Evolutionary conservation across 495 filamentous ascomycete genomes (phyloP), one percentile per base, ranked within the genome.

Genomic region (Cladorrhinum samala): DNA sequence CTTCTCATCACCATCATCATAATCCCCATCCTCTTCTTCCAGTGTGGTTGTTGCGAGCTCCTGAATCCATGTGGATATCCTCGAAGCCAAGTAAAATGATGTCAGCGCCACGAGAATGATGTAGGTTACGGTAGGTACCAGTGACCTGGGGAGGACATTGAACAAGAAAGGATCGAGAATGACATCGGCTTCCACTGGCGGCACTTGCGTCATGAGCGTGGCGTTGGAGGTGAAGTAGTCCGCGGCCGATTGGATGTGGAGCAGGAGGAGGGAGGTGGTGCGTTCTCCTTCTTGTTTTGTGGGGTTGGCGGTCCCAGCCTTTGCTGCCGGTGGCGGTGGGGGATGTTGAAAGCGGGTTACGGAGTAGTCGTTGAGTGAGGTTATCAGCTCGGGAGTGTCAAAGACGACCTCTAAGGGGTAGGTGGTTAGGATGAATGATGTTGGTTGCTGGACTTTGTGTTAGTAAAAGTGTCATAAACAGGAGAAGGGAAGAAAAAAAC

Each of bases 151-250:
- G 54, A 92, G 74, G 6, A 87, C 59, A 68, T 89, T 88, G 57
- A 81, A 69, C 36, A 91, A 41, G 56, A 82, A 96, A 18, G 90
- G 89, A 71, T 98, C 93, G 20, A 98, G 81, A 65, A 96, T 89
- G 48, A 98, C 77, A 67, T 98, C 91, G 17, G 85, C 88, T 49
- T 76, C 68, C 18, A 96, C 89, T 1, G 82, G 76, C 2, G 87
- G 86, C 9, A 89, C 85, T 57, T 80, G 58, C 45, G 72, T 64
- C 92, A 97, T 96, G 57, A 96, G 74, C 2, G 79, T 77, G 42
- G 72, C 62, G 56, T 96, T 80, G 30, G 77, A 68, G 16, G 87
- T 85, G 68, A 84, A 94, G 72, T 90, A 98, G 53, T 90, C 89
- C 49, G 93, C 89, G 9, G 84, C 82, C 8, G 91, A 79, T 49